Evolutionary conservation across 495 filamentous ascomycete genomes (phyloP), one percentile per base, ranked within the genome.

Genomic region (Margaritispora aquatica): DNA sequence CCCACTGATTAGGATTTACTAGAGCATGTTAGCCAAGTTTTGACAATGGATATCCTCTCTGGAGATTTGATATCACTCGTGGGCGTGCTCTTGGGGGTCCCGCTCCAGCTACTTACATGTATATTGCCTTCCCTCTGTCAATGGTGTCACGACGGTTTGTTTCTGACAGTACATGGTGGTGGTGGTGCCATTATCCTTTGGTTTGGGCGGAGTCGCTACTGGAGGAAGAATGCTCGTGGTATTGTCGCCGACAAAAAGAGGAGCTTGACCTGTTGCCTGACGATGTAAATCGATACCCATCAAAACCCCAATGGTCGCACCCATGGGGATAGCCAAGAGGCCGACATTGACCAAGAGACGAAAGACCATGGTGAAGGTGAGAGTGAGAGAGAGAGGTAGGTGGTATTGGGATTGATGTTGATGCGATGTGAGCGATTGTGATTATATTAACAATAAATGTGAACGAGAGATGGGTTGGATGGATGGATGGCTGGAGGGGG

Each of bases 251-350:
- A 11, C 23, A 22, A 27, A 47, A 23, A 24, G 0, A 10, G 24
- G 1, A 19, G 34, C 27, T 7, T 27, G 22, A 29, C 68, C 66
- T 26, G 58, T 66, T 13, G 72, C 68, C 51, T 57, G 26, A 9
- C 69, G 70, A 47, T 73, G 69, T n/a, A 65, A 64, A 21, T 76
- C 71, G 54, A 77, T 72, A 4, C 73, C 74, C 17, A 75, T 55
- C 7, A 75, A 57, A 9, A 72, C 64, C 19, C 74, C 74, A 13
- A 77, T 50, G 10, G 70, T 69, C 20, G 65, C 68, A 15, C 71
- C 74, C 52, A 76, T 69, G 13, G 74, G 74, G 34, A 77, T 69
- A 15, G 66, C 70, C 36, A 75, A 51, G 7, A 77, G 69, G 56
- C 62, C 52, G 10, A 64, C 63, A 64, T 73, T 77, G 58, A 77